These are phyloP conservation scores for Cytospora mali DNA, from an alignment of 2,329 filamentous ascomycete species.

Conservation along the genomic window DNA sequence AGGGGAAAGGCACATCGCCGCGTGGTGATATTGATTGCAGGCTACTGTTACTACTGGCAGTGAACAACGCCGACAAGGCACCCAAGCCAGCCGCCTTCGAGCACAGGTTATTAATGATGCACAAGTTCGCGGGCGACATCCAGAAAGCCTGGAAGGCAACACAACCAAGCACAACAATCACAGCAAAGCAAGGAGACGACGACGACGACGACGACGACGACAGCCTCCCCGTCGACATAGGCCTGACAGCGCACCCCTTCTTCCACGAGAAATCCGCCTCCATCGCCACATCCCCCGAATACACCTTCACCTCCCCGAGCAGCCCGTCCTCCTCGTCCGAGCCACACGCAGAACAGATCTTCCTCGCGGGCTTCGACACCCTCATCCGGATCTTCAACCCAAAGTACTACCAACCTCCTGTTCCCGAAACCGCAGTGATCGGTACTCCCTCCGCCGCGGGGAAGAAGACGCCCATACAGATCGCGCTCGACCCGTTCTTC, in stretches of 20 bases:
- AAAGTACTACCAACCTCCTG: constrained; percentile 64
- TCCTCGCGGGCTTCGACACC: constrained; percentile 77
- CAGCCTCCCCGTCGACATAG: constrained; percentile 60
- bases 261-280: constrained; percentile 72
- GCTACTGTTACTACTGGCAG: constrained; percentile 62
- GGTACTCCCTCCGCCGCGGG: constrained; percentile 1
- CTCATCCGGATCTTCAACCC: constrained; percentile 71
- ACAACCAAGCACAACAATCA: background rate
- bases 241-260: constrained; percentile 70
- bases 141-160: constrained; percentile 33
- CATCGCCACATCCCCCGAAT: constrained; percentile 52
- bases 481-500: constrained; percentile 66
- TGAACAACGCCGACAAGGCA: constrained; percentile 68
- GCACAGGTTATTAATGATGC: constrained; percentile 72
- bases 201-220: background rate
- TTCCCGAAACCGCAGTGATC: constrained; percentile 1
- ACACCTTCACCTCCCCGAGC: constrained; percentile 32
- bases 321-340: background rate
- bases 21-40: constrained; percentile 37
- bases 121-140: constrained; percentile 63
- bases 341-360: constrained; percentile 56
- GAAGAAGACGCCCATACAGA: constrained; percentile 47
- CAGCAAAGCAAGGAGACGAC: background rate
- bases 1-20: background rate
- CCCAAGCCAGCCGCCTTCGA: constrained; percentile 69